Evolutionary conservation across 2,329 filamentous ascomycete species (phyloP), one percentile per base, ranked within the genome.

Genomic region (Colletotrichum tropicicola): DNA sequence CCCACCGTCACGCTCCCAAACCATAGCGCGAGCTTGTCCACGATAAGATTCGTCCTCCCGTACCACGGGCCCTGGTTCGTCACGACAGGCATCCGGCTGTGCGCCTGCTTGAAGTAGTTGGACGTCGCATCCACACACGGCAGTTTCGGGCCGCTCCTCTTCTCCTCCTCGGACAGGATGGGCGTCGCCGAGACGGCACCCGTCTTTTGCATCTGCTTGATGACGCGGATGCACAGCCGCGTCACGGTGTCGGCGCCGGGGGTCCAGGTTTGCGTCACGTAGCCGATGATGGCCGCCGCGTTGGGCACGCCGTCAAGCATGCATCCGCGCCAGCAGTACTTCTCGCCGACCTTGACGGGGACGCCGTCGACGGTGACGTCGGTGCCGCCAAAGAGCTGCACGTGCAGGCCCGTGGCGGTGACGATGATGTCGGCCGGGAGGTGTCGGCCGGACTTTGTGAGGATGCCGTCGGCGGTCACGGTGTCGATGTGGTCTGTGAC

Each of bases 281-380:
- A 92, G 8, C 90, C 91, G 44, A 90, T 80, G 35, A 91, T 79
- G 55, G 88, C 81, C 1, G 82, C 81, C 2, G 85, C 77, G 70
- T 92, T 93, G 6, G 91, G 90, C 1, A 92, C 73, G 49, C 86
- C 87, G 68, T 91, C 85, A 1, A 92, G 73, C 89, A 92, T 91
- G 59, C 83, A 78, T 5, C 85, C 85, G 70, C 87, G 87, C 89
- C 89, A 92, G 12, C 86, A 74, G 72, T 85, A 90, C 54, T 85
- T 85, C 3, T 83, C 74, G 1, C 79, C 72, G 1, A 85, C 62
- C 5, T 84, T 73, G 57, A 90, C 72, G 0, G 74, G 76, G 6
- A 80, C 71, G 17, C 85, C 85, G 71, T 92, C 88, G 3, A 91
- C 79, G 2, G 74, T 73, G 3, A 90, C 71, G 2, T 76, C 73